Evolutionary conservation across 108 stramenopile genomes (phyloP), one percentile per base, ranked within the genome.

Genomic region (Nitzschia inconspicua): DNA sequence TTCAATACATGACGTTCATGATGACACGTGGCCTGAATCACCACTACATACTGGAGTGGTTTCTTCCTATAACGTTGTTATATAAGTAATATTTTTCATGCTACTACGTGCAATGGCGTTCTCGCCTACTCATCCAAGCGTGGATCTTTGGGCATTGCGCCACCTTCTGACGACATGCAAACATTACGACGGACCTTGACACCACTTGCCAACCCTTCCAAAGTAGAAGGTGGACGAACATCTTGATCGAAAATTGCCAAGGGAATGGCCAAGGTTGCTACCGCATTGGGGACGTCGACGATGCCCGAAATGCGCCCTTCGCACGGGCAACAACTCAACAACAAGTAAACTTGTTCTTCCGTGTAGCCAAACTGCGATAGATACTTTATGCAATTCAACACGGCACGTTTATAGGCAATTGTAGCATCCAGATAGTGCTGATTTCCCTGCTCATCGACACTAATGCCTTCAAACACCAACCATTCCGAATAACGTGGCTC

Each of bases 391-490:
- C 75, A 76, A 23, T 82, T 81, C 34, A 85, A 63, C 6, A 81
- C 77, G 14, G 84, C 84, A 36, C 74, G 71, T 58, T 82, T 85
- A 59, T 85, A 85, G 7, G 84, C 84, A 51, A 82, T 73, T 4
- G 80, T 85, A 2, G 84, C 84, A 59, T 85, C 84, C 18, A 85
- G 65, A 49, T 79, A 85, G 53, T 82, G 80, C 42, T 85, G 84
- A 25, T 62, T 48, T 37, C 84, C 84, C 39, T 70, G 55, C 26
- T 80, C 80, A 51, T 82, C 84, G 23, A 85, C 84, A 9, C 78
- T 82, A 55, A 85, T 63, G 11, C 84, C 84, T 57, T 85, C 80
- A 57, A 85, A 85, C 20, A 82, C 80, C 11, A 85, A 60, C 80
- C 80, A 82, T 51, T 80, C 80, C 5, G 70, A 70, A 47, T 65